These are phyloP conservation scores for Globisporangium ultimum DNA, from an alignment of 352 stramenopile genomes.

Conservation along the genomic window DNA sequence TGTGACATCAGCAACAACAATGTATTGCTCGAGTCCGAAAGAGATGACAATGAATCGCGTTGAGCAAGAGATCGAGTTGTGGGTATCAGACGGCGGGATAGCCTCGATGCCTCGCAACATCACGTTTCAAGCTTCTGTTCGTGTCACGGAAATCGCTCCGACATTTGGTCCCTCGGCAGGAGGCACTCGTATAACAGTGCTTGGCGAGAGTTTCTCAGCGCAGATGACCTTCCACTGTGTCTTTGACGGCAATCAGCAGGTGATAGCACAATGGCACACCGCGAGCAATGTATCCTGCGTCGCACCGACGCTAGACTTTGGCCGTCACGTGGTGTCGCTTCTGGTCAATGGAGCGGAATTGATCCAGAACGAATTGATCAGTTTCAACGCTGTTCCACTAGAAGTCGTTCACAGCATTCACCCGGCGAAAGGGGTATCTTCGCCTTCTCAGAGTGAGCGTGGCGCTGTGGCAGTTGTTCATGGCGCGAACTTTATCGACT, in stretches of 20 bases:
- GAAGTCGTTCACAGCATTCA: conserved; percentile 30
- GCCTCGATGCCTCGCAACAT: conserved; percentile 21
- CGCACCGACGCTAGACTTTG: conserved; percentile 22
- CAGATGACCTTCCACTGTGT: conserved; percentile 25
- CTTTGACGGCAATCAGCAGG: conserved; percentile 21
- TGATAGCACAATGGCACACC: conserved; percentile 7
- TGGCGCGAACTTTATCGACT: conserved; percentile 53
- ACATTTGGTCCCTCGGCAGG: conserved; percentile 28
- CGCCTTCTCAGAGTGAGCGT: conserved; percentile 4
- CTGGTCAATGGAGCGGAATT: conserved; percentile 18
- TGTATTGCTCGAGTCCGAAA: conserved; percentile 23
- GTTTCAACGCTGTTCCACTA: conserved; percentile 27
- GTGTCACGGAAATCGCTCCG: conserved; percentile 16
- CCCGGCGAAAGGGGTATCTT: conserved; percentile 20
- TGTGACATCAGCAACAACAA: conserved; percentile 17
- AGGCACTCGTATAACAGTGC: conserved; percentile 25
- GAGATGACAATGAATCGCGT: conserved; percentile 8
- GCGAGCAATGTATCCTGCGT: conserved; percentile 17
- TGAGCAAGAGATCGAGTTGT: conserved; percentile 19
- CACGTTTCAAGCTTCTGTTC: conserved; percentile 17
- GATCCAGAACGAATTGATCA: conserved; percentile 24
- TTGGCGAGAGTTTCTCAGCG: conserved; percentile 19
- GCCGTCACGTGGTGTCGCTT: conserved; percentile 26
- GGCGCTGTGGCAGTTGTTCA: conserved; percentile 28
- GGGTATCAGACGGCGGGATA: conserved; percentile 29